phyloP scores from a whole-genome alignment of 202 grass and related monocot genomes.

The Carex sylvatica region DNA sequence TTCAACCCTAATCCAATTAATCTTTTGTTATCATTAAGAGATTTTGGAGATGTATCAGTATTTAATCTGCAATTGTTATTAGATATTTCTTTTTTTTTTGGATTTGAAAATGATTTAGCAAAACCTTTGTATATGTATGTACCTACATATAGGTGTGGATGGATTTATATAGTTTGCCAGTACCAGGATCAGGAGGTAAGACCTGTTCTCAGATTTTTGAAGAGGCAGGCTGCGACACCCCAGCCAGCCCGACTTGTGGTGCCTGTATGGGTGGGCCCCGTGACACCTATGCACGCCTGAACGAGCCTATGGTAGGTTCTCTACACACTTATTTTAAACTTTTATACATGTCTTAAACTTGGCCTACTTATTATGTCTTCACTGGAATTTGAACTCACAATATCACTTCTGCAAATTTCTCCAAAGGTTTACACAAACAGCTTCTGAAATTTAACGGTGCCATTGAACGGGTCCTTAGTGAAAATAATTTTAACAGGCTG shows the following conservation, averaged over 20 bases:
- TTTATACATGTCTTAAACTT: constrained; percentile 4
- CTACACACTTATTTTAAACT: neutral
- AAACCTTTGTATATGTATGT: no score
- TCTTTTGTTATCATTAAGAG: no score
- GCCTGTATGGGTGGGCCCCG: constrained; percentile 81
- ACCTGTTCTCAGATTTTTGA: constrained; percentile 91
- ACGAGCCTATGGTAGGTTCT: constrained; percentile 50
- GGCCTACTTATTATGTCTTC: neutral
- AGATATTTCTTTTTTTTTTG: no score
- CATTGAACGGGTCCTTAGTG: no score
- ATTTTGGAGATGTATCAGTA: no score
- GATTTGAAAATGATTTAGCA: no score
- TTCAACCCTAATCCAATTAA: no score
- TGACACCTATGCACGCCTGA: constrained; percentile 87
- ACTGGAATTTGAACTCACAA: neutral
- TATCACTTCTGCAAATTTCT: neutral
- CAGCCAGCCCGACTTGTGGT: constrained; percentile 81
- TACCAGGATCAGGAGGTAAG: constrained; percentile 68
- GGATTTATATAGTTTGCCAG: constrained; percentile 74
- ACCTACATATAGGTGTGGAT: constrained; percentile 65
- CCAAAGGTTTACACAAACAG: neutral
- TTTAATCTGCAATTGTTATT: no score
- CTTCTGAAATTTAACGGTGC: neutral
- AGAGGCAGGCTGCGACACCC: constrained; percentile 81
- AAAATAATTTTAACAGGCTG: neutral